Evolutionary conservation across 257 asterid genomes (phyloP), one percentile per base, ranked within the genome.

Genomic region (Solanum infundibuliforme): DNA sequence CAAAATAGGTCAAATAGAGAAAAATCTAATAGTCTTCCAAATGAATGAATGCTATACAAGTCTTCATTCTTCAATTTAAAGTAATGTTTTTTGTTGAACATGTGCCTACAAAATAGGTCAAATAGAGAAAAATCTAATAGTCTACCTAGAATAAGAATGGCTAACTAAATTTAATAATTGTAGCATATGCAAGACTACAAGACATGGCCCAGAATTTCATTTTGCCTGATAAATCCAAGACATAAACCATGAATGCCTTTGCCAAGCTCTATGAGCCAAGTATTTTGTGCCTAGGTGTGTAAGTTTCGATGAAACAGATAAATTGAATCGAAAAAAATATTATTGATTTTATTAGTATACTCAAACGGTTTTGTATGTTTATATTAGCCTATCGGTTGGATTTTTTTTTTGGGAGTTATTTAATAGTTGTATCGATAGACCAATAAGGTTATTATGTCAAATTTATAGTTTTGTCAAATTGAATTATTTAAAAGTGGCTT

Each of bases 221-320:
- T 77, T 87, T 86, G 92, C 90, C 91, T 87, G 66, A 84, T 87
- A 90, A 87, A 86, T 88, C 86, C 86, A 55, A 85, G 88, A 90
- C 91, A 85, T 29, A 12, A 69, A 74, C 87, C 38, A 77, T 84
- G 83, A 81, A 81, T 81, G 39, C 13, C 39, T 39, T 41, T 77
- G 84, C 36, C 38, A 39, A 68, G 23, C 23, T 31, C 77, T 71
- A 31, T 6, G 6, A 71, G 36, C 7, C 39, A 89, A 39, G 62
- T 48, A 68, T 75, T 46, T 88, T 85, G n/a, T 68, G n/a, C 58
- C 60, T 86, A 81, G 34, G 23, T 13, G 23, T 29, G 36, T 32
- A 71, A 71, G 11, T 71, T 71, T 31, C 1, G 1, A 13, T 29
- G 8, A 29, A 6, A 69, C 0, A 1, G 0, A 29, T 69, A 13